A percentile compares a stretch with the other conserved stretches of the same genome.
Conservation (phyloP, 805 yeast genomes). For the Kuraishia molischiana region DNA sequence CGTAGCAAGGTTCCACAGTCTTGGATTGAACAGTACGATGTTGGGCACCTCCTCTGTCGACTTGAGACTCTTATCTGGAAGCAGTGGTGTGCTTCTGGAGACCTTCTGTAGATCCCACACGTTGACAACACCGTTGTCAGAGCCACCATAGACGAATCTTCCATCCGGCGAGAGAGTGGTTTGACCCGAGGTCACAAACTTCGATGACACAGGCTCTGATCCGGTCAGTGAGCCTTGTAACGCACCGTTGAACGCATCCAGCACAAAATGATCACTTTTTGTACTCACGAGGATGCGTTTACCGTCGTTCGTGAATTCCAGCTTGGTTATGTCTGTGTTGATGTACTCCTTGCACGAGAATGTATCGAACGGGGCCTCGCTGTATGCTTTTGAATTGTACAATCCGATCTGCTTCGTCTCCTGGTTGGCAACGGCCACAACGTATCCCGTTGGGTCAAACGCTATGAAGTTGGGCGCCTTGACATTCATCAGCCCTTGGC, state of each 20-base stretch:
- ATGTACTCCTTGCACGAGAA: slow-evolving; percentile 19
- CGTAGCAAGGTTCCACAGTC: slow-evolving; percentile 48
- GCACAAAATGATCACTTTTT: slow-evolving; percentile 25
- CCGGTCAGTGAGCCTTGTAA: slow-evolving; percentile 37
- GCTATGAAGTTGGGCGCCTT: slow-evolving; percentile 50
- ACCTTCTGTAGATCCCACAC: slow-evolving; percentile 35
- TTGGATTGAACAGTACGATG: slow-evolving; percentile 52
- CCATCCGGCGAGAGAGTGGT: slow-evolving; percentile 64
- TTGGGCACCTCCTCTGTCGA: slow-evolving; percentile 29
- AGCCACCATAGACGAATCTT: slow-evolving; percentile 47
- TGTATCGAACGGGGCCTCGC: slow-evolving; percentile 44
- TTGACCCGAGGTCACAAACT: not conserved
- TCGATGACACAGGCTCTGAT: slow-evolving; percentile 28
- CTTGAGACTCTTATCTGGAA: slow-evolving; percentile 11
- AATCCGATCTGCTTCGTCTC: slow-evolving; percentile 36
- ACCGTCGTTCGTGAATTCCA: slow-evolving; percentile 36
- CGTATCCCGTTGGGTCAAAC: slow-evolving; percentile 76
- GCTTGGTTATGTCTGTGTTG: slow-evolving; percentile 10
- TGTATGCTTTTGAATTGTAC: slow-evolving; percentile 52
- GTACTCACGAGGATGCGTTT: slow-evolving; percentile 27
- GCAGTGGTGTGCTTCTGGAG: slow-evolving; percentile 1
- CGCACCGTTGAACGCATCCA: slow-evolving; percentile 64
- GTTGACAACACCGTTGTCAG: slow-evolving; percentile 40
- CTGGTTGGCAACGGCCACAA: slow-evolving; percentile 59
- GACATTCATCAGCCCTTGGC: slow-evolving; percentile 51